These are phyloP conservation scores for Gracilaria gracilis DNA, from an alignment of 23 red algal genomes.

Conservation along the genomic window DNA sequence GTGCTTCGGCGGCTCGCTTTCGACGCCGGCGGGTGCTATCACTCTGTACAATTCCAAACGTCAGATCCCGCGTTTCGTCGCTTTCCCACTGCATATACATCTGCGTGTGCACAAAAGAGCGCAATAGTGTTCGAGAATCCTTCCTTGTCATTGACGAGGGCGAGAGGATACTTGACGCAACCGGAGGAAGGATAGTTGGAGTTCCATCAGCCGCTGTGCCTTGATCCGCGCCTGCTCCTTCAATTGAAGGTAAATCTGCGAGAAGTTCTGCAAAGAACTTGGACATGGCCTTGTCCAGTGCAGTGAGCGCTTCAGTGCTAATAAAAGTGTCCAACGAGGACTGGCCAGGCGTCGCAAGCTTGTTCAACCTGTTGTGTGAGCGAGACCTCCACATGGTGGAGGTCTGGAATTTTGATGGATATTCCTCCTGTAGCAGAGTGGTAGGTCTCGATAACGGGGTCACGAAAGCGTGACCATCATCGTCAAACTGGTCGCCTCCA, in stretches of 20 bases:
- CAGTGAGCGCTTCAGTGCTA: slow-evolving; percentile 30
- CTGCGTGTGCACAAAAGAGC: slow-evolving; percentile 34
- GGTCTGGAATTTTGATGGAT: background rate
- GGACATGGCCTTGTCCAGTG: slow-evolving; percentile 44
- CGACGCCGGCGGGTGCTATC: background rate
- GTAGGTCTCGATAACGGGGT: background rate
- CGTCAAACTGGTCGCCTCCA: slow-evolving; percentile 17
- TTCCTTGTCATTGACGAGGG: background rate
- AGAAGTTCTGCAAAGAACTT: slow-evolving; percentile 76
- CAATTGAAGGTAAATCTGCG: slow-evolving; percentile 32
- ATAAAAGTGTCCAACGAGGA: slow-evolving; percentile 34
- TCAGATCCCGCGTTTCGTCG: slow-evolving; percentile 20
- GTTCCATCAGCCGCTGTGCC: background rate
- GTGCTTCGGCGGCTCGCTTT: background rate
- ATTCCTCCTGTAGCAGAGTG: background rate
- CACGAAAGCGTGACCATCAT: background rate
- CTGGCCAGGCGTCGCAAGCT: background rate
- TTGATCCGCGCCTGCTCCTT: background rate
- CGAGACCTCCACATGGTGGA: slow-evolving; percentile 50
- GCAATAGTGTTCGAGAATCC: slow-evolving; percentile 12
- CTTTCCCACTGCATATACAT: slow-evolving; percentile 78
- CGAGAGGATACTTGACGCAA: background rate
- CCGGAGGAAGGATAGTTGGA: background rate
- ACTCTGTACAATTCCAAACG: slow-evolving; percentile 27
- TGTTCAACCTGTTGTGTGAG: slow-evolving; percentile 5